Evolutionary conservation across 2,329 filamentous ascomycete genomes (phyloP).

Genomic region (Alternaria metachromatica): DNA sequence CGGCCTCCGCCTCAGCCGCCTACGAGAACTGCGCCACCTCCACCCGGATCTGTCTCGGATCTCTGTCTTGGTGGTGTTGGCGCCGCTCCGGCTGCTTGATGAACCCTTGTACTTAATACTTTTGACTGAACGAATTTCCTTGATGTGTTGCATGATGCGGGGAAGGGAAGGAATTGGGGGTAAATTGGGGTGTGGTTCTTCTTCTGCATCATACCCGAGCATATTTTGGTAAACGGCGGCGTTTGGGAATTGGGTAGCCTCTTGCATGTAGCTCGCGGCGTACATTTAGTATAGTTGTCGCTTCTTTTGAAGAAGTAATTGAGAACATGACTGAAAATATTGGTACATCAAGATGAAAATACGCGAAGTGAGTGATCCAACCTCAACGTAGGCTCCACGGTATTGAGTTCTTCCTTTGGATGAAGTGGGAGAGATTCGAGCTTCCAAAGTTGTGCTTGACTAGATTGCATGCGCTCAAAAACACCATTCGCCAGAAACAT

Average conservation of each 20-base stretch:
- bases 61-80: neutral
- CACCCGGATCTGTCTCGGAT: neutral
- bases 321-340: neutral
- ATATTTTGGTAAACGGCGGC: neutral
- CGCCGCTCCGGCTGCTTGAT: neutral
- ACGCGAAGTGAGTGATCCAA: no score
- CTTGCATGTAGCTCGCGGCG: neutral
- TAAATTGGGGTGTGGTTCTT: neutral
- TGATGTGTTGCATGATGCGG: neutral
- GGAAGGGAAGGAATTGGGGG: neutral
- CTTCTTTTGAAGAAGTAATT: neutral
- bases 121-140: neutral
- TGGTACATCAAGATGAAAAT: no score
- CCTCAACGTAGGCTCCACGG: neutral
- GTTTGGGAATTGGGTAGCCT: neutral
- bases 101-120: neutral
- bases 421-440: neutral
- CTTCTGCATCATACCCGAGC: constrained; percentile 3
- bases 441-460: neutral
- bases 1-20: neutral
- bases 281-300: neutral
- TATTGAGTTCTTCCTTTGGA: rapidly evolving
- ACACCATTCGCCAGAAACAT: neutral
- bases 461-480: neutral
- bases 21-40: neutral